Conservation (phyloP, 169 alveolate genomes). For the Toxoplasma gondii region DNA sequence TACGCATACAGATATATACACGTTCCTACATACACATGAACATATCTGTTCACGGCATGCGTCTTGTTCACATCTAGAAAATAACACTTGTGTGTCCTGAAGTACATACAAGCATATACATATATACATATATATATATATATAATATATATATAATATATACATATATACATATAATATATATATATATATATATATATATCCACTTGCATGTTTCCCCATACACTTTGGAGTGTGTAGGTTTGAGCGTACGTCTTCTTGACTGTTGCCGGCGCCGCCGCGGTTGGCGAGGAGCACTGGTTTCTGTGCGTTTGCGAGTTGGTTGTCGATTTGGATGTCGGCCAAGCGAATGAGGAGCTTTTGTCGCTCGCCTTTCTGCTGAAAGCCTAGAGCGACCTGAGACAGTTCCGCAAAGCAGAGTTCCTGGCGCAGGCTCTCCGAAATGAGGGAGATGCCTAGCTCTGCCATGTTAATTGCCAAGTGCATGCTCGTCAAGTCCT, state of each 20-base stretch:
- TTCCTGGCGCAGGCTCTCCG: conserved; percentile 83
- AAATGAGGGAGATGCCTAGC: conserved; percentile 83
- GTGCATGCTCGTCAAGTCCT: conserved; percentile 37
- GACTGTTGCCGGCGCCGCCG: conserved; percentile 50
- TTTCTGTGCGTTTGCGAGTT: conserved; percentile 72
- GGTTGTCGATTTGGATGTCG: conserved; percentile 85
- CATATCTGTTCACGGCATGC: too few relatives aligned
- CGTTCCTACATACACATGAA: too few relatives aligned
- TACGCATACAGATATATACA: neutral
- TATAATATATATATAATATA: too few relatives aligned
- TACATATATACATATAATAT: too few relatives aligned
- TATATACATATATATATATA: too few relatives aligned
- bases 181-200: too few relatives aligned
- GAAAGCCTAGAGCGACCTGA: conserved; percentile 76
- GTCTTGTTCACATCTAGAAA: too few relatives aligned
- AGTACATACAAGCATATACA: too few relatives aligned
- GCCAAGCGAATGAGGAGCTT: conserved; percentile 79
- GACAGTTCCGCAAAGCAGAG: conserved; percentile 83
- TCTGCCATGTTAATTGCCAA: conserved; percentile 68
- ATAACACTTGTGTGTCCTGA: too few relatives aligned
- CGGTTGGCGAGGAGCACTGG: conserved; percentile 66
- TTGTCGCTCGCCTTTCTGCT: conserved; percentile 83
- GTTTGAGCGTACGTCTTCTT: neutral
- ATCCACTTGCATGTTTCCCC: neutral
- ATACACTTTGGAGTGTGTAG: neutral